phyloP scores from a whole-genome alignment of 129 eudicot genomes.

The Pseudognaphalium luteoalbum region DNA sequence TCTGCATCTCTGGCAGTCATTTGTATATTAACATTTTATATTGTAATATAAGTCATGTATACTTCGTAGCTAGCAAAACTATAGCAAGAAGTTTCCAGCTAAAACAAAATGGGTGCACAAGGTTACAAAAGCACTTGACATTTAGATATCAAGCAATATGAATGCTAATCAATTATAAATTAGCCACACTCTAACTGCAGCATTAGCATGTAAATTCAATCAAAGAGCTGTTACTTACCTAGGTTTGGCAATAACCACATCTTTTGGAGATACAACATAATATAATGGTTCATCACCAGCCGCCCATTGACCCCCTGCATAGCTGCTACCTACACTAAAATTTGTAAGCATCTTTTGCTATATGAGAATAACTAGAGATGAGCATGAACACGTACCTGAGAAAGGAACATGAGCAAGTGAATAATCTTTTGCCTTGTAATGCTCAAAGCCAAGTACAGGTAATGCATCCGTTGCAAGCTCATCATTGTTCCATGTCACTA shows the following conservation, averaged over 20 bases:
- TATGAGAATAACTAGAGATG: conserved; percentile 21
- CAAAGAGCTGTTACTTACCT: conserved; percentile 50
- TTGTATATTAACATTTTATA: conserved; percentile 8
- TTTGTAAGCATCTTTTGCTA: conserved; percentile 25
- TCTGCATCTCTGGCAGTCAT: conserved; percentile 81
- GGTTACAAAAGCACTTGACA: not conserved
- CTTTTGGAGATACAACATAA: conserved; percentile 94
- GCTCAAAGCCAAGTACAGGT: conserved; percentile 93
- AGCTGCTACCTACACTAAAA: conserved; percentile 84
- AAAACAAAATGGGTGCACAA: conserved; percentile 7
- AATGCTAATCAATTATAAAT: not conserved
- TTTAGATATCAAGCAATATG: conserved; percentile 11
- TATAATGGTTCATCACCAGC: conserved; percentile 96
- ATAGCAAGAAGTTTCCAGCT: conserved; percentile 6
- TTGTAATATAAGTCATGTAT: conserved; percentile 1
- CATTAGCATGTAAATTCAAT: not conserved
- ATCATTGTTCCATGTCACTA: conserved; percentile 92
- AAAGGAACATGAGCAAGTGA: conserved; percentile 89
- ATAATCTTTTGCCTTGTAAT: conserved; percentile 92
- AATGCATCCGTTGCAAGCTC: conserved; percentile 92
- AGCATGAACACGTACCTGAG: conserved; percentile 55
- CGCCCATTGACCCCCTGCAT: conserved; percentile 96
- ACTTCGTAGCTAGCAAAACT: conserved; percentile 11
- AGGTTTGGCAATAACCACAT: conserved; percentile 90
- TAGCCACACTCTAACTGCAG: not conserved